A percentile compares a stretch with the other conserved stretches of the same genome.
These are phyloP conservation scores for Aspergillus viridinutans DNA, from an alignment of 2,329 filamentous ascomycete species.

Conservation along the genomic window DNA sequence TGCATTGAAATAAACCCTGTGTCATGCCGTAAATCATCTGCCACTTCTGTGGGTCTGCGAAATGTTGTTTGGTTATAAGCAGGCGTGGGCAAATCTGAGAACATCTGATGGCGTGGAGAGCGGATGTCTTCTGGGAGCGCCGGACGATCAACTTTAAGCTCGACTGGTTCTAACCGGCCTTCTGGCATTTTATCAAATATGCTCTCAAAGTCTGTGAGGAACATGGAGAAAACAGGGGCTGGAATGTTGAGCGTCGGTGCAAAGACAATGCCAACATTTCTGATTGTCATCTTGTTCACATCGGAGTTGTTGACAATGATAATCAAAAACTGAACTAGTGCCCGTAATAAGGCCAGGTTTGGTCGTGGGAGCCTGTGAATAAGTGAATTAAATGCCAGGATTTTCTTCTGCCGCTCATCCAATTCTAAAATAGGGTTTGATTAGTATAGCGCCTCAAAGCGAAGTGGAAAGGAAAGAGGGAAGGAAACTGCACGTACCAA, in stretches of 20 bases:
- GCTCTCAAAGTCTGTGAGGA: slow-evolving; percentile 81
- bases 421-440: slow-evolving; percentile 53
- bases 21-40: slow-evolving; percentile 36
- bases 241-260: slow-evolving; percentile 96
- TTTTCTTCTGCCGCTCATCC: slow-evolving; percentile 68
- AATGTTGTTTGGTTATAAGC: slow-evolving; percentile 58
- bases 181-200: slow-evolving; percentile 73
- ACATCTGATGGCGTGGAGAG: slow-evolving; percentile 62
- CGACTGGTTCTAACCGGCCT: slow-evolving; percentile 32
- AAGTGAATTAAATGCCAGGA: slow-evolving; percentile 69
- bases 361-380: slow-evolving; percentile 74
- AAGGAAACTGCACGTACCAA: slow-evolving; percentile 44
- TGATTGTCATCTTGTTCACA: slow-evolving; percentile 95
- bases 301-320: slow-evolving; percentile 87
- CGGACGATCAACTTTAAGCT: slow-evolving; percentile 39
- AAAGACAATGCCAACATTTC: slow-evolving; percentile 97
- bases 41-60: slow-evolving; percentile 25
- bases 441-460: slow-evolving; percentile 2
- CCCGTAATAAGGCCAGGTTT: slow-evolving; percentile 77
- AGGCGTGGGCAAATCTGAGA: slow-evolving; percentile 62
- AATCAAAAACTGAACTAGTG: slow-evolving; percentile 83
- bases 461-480: neutral
- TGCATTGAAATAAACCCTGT: slow-evolving; percentile 51
- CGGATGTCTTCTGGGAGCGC: slow-evolving; percentile 56
- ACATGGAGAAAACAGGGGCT: slow-evolving; percentile 86